Evolutionary conservation across 2,329 filamentous ascomycete genomes (phyloP).

Genomic region (Clonostachys sp.): DNA sequence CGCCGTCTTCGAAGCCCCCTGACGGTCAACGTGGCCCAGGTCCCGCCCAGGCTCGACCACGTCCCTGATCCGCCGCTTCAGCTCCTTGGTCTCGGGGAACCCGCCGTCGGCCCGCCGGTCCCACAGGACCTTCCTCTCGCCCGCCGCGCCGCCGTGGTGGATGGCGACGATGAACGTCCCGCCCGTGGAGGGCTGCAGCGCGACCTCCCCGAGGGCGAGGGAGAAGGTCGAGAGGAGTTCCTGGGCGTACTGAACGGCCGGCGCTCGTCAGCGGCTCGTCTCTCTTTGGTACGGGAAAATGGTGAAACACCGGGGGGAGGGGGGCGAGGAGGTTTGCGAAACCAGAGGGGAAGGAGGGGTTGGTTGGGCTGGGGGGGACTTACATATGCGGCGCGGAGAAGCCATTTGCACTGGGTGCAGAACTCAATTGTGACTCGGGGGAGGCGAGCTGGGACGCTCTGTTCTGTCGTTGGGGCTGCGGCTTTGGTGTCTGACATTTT

Average conservation of each 20-base stretch:
- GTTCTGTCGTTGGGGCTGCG: too few species aligned
- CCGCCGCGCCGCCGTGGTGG: conserved; percentile 12
- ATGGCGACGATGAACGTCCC: conserved; percentile 78
- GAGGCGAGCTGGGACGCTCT: neutral
- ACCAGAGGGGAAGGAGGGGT: neutral
- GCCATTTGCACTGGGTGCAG: conserved; percentile 94
- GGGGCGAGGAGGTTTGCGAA: neutral
- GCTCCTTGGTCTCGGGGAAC: conserved; percentile 89
- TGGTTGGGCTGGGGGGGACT: conserved; percentile 15
- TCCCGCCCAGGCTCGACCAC: conserved; percentile 73
- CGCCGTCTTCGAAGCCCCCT: conserved; percentile 16
- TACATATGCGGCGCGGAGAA: conserved; percentile 82
- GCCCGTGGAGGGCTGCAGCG: conserved; percentile 79
- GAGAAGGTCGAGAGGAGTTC: conserved; percentile 93
- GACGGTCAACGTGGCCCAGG: conserved; percentile 75
- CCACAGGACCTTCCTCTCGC: conserved; percentile 64
- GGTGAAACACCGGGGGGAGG: neutral
- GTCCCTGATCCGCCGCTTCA: conserved; percentile 81
- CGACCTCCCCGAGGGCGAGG: conserved; percentile 77
- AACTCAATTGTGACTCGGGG: conserved; percentile 45
- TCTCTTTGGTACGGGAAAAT: too few species aligned
- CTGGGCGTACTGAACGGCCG: conserved; percentile 70
- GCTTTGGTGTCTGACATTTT: too few species aligned
- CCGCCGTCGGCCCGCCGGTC: conserved; percentile 82
- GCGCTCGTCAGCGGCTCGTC: neutral